Base-by-base conservation (phyloP, 495 filamentous ascomycete species). In the Trichoderma asperelloides region DNA sequence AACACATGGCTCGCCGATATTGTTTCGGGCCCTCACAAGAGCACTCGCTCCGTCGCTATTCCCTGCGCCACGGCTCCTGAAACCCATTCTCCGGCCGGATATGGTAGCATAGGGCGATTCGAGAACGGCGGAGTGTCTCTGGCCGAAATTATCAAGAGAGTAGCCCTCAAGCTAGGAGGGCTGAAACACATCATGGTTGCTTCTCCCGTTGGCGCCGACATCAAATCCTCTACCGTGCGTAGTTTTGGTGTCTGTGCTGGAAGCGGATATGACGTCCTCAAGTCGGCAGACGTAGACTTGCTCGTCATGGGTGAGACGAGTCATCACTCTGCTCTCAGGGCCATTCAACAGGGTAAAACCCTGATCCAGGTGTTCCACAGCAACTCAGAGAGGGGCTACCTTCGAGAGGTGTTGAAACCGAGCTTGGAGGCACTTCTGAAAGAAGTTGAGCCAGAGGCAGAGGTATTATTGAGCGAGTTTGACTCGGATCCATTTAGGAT, bases 1-100 rank as follows among this genome's bases (percentile, higher is more conserved):
- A 93, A 91, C 68, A 92, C 97, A 79, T 98, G 95, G 95, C 89
- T 98, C 23, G 93, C 90, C 63, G 90, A 96, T 76, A 90, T 96
- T 63, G 89, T 91, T 1, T 80, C 85, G 30, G 76, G 70, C 43
- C 30, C 66, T 25, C 63, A 68, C 63, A 62, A 68, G 27, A 65
- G 66, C 21, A 73, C 73, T 62, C 71, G 73, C 1, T 72, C 77
- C n/a, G 75, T 82, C 27, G 72, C 74, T 13, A 70, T 79, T 65
- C 78, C 78, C 28, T 73, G 78, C 65, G 47, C 71, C 13, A 63
- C 70, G 18, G 63, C 27, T 69, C 70, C 28, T 18, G 63, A 62
- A 41, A 11, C 21, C 25, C 71, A 78, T 16, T 40, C 78, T 15
- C 75, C 78, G 1, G 86, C 91, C 3, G 93, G 93, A 47, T 91